phyloP scores from a whole-genome alignment of 208 protist genomes.

The Tritrichomonas foetus region DNA sequence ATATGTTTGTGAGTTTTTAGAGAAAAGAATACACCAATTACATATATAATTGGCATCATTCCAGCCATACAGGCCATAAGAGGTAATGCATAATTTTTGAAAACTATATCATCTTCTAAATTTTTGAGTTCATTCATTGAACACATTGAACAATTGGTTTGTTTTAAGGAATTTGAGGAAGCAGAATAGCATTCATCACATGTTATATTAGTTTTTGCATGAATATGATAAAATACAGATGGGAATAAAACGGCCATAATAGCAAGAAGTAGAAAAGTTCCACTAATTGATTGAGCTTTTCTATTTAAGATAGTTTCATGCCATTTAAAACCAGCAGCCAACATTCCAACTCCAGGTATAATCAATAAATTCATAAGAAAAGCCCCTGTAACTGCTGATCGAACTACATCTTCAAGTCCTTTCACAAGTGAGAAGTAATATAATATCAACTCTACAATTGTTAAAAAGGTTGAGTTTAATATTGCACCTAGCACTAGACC shows the following conservation, averaged over 20 bases:
- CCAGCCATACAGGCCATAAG: background rate
- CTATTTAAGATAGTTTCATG: slow-evolving; percentile 1
- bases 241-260: background rate
- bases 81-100: background rate
- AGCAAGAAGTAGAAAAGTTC: background rate
- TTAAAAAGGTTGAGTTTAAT: background rate
- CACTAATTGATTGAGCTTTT: background rate
- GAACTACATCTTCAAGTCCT: background rate
- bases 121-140: background rate
- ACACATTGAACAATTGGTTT: background rate
- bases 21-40: background rate
- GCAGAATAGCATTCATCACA: background rate
- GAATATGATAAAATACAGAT: slow-evolving; percentile 6
- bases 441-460: background rate
- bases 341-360: slow-evolving; percentile 21
- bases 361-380: slow-evolving; percentile 36
- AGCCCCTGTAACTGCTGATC: background rate
- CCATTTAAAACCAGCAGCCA: slow-evolving; percentile 18
- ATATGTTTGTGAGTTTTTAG: background rate
- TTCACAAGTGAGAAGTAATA: background rate
- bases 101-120: background rate
- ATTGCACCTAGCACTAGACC: background rate
- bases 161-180: background rate
- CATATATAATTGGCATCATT: background rate
- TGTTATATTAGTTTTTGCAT: background rate